Conservation (phyloP, 495 filamentous ascomycete genomes). For the Parathielavia hyrcaniae region DNA sequence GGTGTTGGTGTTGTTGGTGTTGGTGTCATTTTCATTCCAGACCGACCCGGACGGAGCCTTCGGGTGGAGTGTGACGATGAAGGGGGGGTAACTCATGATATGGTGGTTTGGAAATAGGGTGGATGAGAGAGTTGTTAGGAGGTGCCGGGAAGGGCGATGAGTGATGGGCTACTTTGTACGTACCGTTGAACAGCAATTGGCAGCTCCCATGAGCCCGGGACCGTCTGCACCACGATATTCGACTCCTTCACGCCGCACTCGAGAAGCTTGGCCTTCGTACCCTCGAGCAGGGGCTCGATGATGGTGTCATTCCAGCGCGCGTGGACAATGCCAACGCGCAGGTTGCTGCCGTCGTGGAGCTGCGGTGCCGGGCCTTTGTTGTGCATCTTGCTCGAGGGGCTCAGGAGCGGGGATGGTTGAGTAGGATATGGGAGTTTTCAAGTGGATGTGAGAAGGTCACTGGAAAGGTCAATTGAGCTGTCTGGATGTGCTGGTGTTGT, state of each 20-base stretch:
- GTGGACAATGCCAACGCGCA: constrained; percentile 91
- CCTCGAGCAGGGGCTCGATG: constrained; percentile 73
- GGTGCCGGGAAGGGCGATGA: background rate
- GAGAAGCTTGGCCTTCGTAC: constrained; percentile 48
- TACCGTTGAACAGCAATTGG: constrained; percentile 81
- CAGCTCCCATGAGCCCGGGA: constrained; percentile 91
- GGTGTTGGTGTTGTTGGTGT: background rate
- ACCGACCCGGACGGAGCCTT: background rate
- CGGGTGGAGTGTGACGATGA: no score
- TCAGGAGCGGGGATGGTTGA: background rate
- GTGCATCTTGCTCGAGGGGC: constrained; percentile 25
- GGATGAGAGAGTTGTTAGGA: background rate
- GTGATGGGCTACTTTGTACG: constrained; percentile 11
- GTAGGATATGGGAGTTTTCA: background rate
- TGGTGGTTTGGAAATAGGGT: background rate
- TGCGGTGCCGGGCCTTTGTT: constrained; percentile 44
- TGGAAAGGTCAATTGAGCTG: background rate
- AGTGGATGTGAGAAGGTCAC: background rate
- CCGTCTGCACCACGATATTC: constrained; percentile 82
- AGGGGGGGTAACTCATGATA: background rate
- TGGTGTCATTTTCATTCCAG: background rate
- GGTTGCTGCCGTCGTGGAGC: constrained; percentile 59
- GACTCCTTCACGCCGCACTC: constrained; percentile 71
- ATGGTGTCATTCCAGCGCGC: constrained; percentile 82
- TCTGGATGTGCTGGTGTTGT: background rate